Conservation (phyloP, 108 stramenopile species). For the Parietichytrium sp. region DNA sequence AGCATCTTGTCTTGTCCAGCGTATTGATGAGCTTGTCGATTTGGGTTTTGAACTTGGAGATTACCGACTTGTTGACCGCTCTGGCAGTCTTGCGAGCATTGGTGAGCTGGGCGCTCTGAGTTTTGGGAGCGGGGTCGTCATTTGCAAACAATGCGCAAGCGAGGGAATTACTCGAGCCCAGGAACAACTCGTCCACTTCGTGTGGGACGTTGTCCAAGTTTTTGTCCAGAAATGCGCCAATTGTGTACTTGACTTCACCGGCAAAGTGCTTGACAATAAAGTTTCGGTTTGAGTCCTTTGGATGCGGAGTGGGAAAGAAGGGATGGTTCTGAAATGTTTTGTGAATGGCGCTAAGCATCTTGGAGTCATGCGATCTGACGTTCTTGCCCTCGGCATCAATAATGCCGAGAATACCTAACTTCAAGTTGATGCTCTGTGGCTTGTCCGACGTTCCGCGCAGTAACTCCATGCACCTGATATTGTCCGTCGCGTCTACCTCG, state of each 20-base stretch:
- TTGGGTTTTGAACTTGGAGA: background rate
- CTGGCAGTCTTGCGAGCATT: background rate
- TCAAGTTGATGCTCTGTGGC: too few species aligned
- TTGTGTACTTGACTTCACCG: slow-evolving; percentile 60
- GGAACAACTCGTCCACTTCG: slow-evolving; percentile 43
- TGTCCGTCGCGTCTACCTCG: slow-evolving; percentile 58
- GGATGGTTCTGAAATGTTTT: background rate
- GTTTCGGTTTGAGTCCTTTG: background rate
- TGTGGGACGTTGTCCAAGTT: slow-evolving; percentile 55
- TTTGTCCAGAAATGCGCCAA: slow-evolving; percentile 54
- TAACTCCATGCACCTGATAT: slow-evolving; percentile 36
- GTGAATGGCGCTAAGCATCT: slow-evolving; percentile 36
- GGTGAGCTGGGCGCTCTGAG: background rate
- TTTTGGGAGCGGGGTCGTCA: too few species aligned
- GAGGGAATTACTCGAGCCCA: background rate
- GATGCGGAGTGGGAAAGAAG: slow-evolving; percentile 36
- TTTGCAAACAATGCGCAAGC: background rate
- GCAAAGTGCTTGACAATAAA: slow-evolving; percentile 59
- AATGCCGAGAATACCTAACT: slow-evolving; percentile 42
- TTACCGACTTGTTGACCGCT: background rate
- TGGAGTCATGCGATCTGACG: slow-evolving; percentile 36
- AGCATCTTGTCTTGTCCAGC: background rate
- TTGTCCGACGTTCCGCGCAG: slow-evolving; percentile 47
- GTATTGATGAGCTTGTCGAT: background rate
- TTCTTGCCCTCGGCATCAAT: slow-evolving; percentile 40